Evolutionary conservation across 495 filamentous ascomycete genomes (phyloP), one percentile per base, ranked within the genome.

Genomic region (Aspergillus bridgeri): DNA sequence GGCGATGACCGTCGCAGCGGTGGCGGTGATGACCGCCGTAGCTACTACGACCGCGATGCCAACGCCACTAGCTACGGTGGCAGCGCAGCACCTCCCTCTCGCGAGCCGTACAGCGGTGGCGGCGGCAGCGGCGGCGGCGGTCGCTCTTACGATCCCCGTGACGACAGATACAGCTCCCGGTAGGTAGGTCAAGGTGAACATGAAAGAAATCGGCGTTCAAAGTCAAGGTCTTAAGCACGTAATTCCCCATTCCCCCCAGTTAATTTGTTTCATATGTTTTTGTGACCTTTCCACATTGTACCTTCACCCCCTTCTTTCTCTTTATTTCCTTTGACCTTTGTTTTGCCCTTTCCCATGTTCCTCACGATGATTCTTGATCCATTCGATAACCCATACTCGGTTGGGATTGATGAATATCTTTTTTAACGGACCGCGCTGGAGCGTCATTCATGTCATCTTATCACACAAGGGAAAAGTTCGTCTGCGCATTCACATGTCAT

Each of bases 141-240:
- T 64, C 71, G 78, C 60, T 80, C 81, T 64, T 81, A 83, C 64
- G 81, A 83, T 51, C 64, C 68, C 49, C 76, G 75, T 62, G 75
- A 79, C 60, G 77, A 80, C 52, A 68, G 77, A 42, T 80, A 80
- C 62, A 68, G 60, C 55, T 63, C 65, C 64, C 72, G 76, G 74
- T 79, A 79, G 72, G 70, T 67, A 52, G 50, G 48, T 47, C 7
- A 24, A 29, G 46, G 53, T 21, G 33, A 38, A 38, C 33, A 38
- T 55, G 46, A 44, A 42, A 27, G 25, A 38, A 43, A 48, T 59
- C 46, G 49, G 51, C 23, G 33, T 23, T 61, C 54, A 24, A 49
- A 54, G 27, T 45, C 45, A 19, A 42, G 56, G 45, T 19, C 15
- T 57, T 53, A 60, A 44, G 42, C 58, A 59, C 54, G 53, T 61